A percentile compares a stretch with the other conserved stretches of the same genome.
Conservation (phyloP, 805 yeast genomes). For the Zygosaccharomyces rouxii region DNA sequence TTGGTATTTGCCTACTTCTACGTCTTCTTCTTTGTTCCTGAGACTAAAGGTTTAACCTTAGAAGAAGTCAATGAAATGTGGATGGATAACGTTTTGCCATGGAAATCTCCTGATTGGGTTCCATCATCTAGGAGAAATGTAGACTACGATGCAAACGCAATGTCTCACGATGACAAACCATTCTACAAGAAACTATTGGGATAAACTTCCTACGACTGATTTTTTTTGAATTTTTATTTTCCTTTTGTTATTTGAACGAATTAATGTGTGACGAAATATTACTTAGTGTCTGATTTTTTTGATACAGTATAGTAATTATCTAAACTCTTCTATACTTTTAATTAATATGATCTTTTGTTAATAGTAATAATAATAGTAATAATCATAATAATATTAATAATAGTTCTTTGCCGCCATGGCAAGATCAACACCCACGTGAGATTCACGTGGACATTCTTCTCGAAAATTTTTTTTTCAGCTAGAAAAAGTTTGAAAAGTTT, state of each 20-base stretch:
- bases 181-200: constrained; percentile 16
- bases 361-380: too few relatives aligned
- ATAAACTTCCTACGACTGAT: background rate
- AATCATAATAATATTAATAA: too few relatives aligned
- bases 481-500: constrained; percentile 2
- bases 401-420: too few relatives aligned
- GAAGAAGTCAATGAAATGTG: constrained; percentile 72
- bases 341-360: too few relatives aligned
- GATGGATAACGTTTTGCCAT: constrained; percentile 38
- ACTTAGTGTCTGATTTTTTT: too few relatives aligned
- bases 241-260: too few relatives aligned
- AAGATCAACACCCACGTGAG: too few relatives aligned
- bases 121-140: constrained; percentile 40
- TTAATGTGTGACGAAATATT: too few relatives aligned
- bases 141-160: constrained; percentile 24
- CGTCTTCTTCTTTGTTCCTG: constrained; percentile 65
- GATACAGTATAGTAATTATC: too few relatives aligned
- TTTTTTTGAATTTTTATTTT: too few relatives aligned
- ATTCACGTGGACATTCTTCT: too few relatives aligned
- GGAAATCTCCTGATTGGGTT: constrained; percentile 46
- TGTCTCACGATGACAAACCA: constrained; percentile 28
- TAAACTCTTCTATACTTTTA: too few relatives aligned
- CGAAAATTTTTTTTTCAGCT: background rate
- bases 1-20: constrained; percentile 51
- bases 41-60: constrained; percentile 72